Evolutionary conservation across 306 rosid genomes (phyloP).

Genomic region (Cucumis cinereus): DNA sequence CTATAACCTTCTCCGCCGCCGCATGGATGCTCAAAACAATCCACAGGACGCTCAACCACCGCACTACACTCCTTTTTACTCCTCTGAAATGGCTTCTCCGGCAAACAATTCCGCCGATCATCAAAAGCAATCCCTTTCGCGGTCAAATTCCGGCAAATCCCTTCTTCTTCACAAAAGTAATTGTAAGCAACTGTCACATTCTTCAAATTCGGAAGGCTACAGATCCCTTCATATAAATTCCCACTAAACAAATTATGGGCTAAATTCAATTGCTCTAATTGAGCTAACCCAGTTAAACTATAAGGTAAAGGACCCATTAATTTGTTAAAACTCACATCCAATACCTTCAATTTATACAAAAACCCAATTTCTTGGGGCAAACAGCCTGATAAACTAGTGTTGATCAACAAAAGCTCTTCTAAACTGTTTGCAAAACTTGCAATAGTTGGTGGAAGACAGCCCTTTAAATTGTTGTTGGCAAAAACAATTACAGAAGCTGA

Average conservation of each 20-base stretch:
- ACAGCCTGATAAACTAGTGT: constrained; percentile 65
- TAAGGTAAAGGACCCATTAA: constrained; percentile 74
- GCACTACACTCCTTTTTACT: constrained; percentile 41
- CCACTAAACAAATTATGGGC: constrained; percentile 61
- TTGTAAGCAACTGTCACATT: constrained; percentile 69
- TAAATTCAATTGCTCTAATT: constrained; percentile 66
- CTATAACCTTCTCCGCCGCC: constrained; percentile 24
- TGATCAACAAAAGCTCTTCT: constrained; percentile 63
- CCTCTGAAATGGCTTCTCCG: constrained; percentile 49
- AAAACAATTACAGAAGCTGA: constrained; percentile 59
- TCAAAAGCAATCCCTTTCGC: constrained; percentile 32
- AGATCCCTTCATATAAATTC: constrained; percentile 46
- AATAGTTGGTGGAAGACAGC: constrained; percentile 58
- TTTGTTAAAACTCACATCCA: constrained; percentile 65
- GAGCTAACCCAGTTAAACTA: constrained; percentile 60
- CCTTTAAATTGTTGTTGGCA: constrained; percentile 73
- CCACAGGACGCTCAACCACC: constrained; percentile 37
- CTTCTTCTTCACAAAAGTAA: constrained; percentile 78
- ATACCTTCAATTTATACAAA: constrained; percentile 60
- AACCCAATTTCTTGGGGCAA: constrained; percentile 76
- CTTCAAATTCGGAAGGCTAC: constrained; percentile 49
- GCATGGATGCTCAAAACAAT: constrained; percentile 36
- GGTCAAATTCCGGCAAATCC: constrained; percentile 50
- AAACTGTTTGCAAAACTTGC: constrained; percentile 43
- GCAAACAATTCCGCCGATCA: constrained; percentile 62